Base-by-base conservation (phyloP, 352 stramenopile genomes). In the Aphanomyces euteiches region DNA sequence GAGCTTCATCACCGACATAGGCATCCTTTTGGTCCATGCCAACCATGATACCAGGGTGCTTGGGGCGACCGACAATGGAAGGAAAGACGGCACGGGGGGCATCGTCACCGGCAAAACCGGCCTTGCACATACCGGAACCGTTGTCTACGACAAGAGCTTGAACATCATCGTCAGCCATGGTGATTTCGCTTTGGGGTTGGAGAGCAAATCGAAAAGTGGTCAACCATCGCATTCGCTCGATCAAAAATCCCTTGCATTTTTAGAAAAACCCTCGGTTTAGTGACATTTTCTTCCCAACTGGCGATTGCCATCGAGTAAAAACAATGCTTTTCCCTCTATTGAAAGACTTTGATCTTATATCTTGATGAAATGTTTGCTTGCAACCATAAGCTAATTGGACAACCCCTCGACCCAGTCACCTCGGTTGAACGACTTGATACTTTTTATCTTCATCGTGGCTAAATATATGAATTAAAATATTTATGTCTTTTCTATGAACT, bases 101-200 rank as follows among this genome's bases (percentile, higher is more conserved):
- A 75, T 99, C 96, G 77, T 99, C 96, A 79, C 96, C 96, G 45
- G 95, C 95, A 74, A 99, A 99, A 73, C 97, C 96, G 67, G 95
- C 96, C 90, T 99, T 99, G 85, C 95, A 99, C 96, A 99, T 99
- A 76, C 96, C 96, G 66, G 96, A 99, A 58, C 97, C 97, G 77
- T 99, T 99, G 88, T 99, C 97, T 70, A 99, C 75, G 47, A 90
- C 84, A 28, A 92, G 68, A 61, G 80, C 79, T 73, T 89, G 79
- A 7, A 85, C 77, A 58, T 91, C 82, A 63, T 90, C 77, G 66
- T 89, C 79, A 78, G 77, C 78, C 82, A 90, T 90, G 12, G 19
- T 72, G 53, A 72, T 67, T 54, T 67, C 66, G 40, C 21, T 66
- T 53, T 41, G 64, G 47, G 40, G 47, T 56, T 70, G 59, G 64